A percentile compares a stretch with the other conserved stretches of the same genome.
Evolutionary conservation across 805 yeast species (phyloP).

Genomic region (Candida koratica): DNA sequence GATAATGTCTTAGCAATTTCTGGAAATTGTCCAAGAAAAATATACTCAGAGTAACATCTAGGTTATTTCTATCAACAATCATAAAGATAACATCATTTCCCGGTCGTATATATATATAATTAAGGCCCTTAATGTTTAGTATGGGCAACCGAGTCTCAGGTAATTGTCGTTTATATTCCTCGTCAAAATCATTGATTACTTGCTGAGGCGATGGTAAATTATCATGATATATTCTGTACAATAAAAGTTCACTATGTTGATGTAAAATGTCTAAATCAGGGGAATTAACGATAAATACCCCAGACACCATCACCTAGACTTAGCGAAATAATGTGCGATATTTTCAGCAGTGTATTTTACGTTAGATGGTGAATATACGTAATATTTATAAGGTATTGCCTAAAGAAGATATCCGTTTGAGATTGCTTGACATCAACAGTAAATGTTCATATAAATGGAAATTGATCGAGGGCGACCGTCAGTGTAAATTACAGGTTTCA

Average conservation of each 20-base stretch:
- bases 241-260: constrained; percentile 29
- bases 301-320: constrained; percentile 31
- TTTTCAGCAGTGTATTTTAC: no score
- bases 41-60: constrained; percentile 56
- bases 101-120: constrained; percentile 49
- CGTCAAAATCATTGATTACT: constrained; percentile 25
- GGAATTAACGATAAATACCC: constrained; percentile 34
- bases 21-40: constrained; percentile 48
- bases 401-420: neutral
- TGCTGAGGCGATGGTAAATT: constrained; percentile 23
- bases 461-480: neutral
- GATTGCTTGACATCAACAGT: neutral
- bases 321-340: neutral
- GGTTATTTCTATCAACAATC: constrained; percentile 42
- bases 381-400: no score
- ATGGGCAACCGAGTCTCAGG: constrained; percentile 39
- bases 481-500: constrained; percentile 12
- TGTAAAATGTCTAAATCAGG: constrained; percentile 25
- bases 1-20: constrained; percentile 26
- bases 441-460: constrained; percentile 5
- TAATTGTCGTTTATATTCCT: constrained; percentile 17
- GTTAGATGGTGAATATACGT: no score
- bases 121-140: constrained; percentile 44
- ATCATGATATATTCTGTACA: constrained; percentile 33
- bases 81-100: constrained; percentile 43